Conservation (phyloP, 306 rosid genomes). For the Lupinus albus region DNA sequence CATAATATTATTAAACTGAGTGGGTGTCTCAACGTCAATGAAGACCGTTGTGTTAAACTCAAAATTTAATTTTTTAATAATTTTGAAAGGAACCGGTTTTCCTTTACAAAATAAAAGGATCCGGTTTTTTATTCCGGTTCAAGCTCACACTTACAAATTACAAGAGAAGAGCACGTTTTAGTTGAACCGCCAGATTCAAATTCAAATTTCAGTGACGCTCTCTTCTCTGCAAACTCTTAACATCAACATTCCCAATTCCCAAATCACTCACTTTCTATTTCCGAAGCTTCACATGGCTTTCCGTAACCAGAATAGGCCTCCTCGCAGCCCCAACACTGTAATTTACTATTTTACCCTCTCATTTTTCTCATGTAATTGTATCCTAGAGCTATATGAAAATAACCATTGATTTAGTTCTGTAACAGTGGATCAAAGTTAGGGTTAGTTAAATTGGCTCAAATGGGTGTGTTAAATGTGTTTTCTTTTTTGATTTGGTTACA, state of each 20-base stretch:
- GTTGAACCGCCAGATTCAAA: slow-evolving; percentile 52
- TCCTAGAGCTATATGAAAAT: no score
- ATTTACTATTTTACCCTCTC: slow-evolving; percentile 36
- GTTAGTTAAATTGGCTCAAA: neutral
- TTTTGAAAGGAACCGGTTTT: slow-evolving; percentile 30
- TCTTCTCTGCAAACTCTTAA: slow-evolving; percentile 51
- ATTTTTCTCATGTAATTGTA: neutral
- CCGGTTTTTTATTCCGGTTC: slow-evolving; percentile 34
- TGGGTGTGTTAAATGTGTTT: neutral
- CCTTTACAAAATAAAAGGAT: neutral
- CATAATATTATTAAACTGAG: neutral
- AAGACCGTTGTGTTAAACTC: slow-evolving; percentile 23
- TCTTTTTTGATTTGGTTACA: slow-evolving; percentile 25
- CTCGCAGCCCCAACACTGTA: slow-evolving; percentile 69
- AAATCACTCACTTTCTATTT: no score
- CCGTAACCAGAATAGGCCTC: slow-evolving; percentile 87
- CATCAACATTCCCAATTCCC: neutral
- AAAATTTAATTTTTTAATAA: neutral
- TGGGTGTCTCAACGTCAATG: neutral
- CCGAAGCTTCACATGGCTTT: slow-evolving; percentile 57
- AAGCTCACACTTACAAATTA: no score
- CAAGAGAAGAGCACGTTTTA: slow-evolving; percentile 28
- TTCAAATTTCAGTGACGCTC: slow-evolving; percentile 62
- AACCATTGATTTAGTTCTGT: neutral
- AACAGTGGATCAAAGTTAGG: neutral